A percentile compares a stretch with the other conserved stretches of the same genome.
Evolutionary conservation across 2,329 filamentous ascomycete genomes (phyloP).

Genomic region (Fusarium sarcochroum): DNA sequence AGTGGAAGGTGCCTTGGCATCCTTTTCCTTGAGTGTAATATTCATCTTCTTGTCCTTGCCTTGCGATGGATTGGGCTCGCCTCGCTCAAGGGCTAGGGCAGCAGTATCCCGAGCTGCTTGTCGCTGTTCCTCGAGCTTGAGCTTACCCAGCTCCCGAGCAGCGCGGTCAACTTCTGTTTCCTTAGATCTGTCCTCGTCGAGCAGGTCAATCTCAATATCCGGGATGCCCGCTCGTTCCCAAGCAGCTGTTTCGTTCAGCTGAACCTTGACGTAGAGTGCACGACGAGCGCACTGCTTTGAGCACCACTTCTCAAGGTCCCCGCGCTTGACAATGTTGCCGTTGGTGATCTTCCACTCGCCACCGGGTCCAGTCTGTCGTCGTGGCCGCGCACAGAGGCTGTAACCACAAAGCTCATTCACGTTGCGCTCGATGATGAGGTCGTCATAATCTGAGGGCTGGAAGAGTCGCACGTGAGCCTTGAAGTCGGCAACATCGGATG

Average conservation of each 20-base stretch:
- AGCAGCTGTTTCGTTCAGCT: slow-evolving; percentile 86
- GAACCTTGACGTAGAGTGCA: slow-evolving; percentile 88
- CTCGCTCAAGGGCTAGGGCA: slow-evolving; percentile 66
- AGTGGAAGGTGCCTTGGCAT: slow-evolving; percentile 43
- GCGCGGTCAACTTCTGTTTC: slow-evolving; percentile 60
- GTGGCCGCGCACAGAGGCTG: slow-evolving; percentile 78
- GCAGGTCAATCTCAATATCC: slow-evolving; percentile 70
- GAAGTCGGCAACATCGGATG: slow-evolving; percentile 75
- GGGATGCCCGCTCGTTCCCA: slow-evolving; percentile 80
- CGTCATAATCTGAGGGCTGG: slow-evolving; percentile 90
- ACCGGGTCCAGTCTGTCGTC: slow-evolving; percentile 67
- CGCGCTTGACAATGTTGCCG: slow-evolving; percentile 76
- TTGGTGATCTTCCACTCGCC: slow-evolving; percentile 77
- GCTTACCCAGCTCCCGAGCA: slow-evolving; percentile 56
- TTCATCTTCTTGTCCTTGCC: slow-evolving; percentile 59
- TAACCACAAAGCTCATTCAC: slow-evolving; percentile 88
- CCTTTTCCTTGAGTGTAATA: slow-evolving; percentile 68
- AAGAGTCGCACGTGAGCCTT: slow-evolving; percentile 78
- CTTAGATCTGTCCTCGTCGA: slow-evolving; percentile 73
- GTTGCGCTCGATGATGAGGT: slow-evolving; percentile 89
- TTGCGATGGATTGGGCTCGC: slow-evolving; percentile 41
- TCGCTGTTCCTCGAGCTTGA: slow-evolving; percentile 62
- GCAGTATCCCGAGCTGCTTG: slow-evolving; percentile 57
- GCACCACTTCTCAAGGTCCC: slow-evolving; percentile 89
- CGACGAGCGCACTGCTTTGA: slow-evolving; percentile 82